Conservation (phyloP, 148 eudicot species). For the Gaultheria prostrata region DNA sequence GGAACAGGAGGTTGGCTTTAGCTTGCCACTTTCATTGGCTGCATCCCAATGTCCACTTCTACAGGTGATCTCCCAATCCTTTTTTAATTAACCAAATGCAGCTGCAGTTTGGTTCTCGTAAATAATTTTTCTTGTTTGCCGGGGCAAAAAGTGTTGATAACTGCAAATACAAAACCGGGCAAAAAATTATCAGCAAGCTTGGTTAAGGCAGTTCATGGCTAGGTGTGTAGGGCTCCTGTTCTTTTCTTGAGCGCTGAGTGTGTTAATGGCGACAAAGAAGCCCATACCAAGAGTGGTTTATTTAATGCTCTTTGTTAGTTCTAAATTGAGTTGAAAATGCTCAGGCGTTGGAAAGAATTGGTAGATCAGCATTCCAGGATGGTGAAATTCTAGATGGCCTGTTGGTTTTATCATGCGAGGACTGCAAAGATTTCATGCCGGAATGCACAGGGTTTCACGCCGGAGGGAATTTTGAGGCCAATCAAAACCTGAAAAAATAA, state of each 20-base stretch:
- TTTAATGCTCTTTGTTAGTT: background rate
- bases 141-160: conserved; percentile 47
- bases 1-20: conserved; percentile 69
- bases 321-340: conserved; percentile 11
- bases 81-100: background rate
- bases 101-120: conserved; percentile 9
- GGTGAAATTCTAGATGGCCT: conserved; percentile 49
- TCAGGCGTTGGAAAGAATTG: conserved; percentile 60
- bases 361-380: conserved; percentile 47
- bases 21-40: conserved; percentile 54
- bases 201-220: conserved; percentile 55
- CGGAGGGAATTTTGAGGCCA: too few relatives aligned
- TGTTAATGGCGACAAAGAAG: background rate
- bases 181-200: conserved; percentile 43
- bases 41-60: conserved; percentile 57
- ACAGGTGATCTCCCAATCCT: conserved; percentile 32
- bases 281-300: too few relatives aligned
- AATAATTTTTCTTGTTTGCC: conserved; percentile 17
- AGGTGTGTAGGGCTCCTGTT: conserved; percentile 34
- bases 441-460: too few relatives aligned
- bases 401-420: conserved; percentile 82
- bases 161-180: conserved; percentile 52
- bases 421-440: too few relatives aligned
- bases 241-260: background rate
- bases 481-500: too few relatives aligned